These are phyloP conservation scores for Alternaria sp. DNA, from an alignment of 2,329 filamentous ascomycete genomes.

Conservation along the genomic window DNA sequence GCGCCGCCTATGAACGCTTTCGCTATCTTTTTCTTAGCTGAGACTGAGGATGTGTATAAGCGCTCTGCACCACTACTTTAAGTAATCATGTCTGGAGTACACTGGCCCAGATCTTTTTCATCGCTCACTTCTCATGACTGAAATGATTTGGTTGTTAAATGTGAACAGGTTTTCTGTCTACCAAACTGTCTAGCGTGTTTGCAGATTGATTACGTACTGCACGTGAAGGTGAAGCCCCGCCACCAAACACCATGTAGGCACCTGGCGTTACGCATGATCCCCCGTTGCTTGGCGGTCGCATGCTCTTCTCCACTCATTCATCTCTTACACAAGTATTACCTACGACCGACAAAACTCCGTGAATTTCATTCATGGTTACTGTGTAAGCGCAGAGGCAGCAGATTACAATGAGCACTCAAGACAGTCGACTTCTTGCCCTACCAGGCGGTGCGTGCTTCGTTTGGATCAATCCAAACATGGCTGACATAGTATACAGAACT, in stretches of 20 bases:
- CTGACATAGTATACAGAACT: background rate
- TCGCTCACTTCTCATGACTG: background rate
- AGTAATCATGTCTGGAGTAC: background rate
- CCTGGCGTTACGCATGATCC: background rate
- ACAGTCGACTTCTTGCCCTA: background rate
- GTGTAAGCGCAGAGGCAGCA: background rate
- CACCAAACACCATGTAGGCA: background rate
- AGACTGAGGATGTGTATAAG: background rate
- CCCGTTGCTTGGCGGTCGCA: background rate
- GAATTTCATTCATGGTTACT: background rate
- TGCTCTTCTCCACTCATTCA: background rate
- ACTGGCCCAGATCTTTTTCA: background rate
- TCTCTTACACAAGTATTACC: background rate
- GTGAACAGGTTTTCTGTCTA: background rate
- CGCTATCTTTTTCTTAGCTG: background rate
- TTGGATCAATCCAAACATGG: background rate
- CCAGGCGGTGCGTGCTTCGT: background rate
- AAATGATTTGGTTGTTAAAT: background rate
- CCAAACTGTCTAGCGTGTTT: background rate
- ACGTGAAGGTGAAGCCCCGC: constrained; percentile 2
- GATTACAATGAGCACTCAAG: background rate
- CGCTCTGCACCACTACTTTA: background rate
- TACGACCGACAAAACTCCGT: background rate
- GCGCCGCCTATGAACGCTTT: background rate
- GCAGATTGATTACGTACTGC: background rate